Evolutionary conservation across 768 basidiomycete species (phyloP), one percentile per base, ranked within the genome.

Genomic region (Leccinum disarticulatum): DNA sequence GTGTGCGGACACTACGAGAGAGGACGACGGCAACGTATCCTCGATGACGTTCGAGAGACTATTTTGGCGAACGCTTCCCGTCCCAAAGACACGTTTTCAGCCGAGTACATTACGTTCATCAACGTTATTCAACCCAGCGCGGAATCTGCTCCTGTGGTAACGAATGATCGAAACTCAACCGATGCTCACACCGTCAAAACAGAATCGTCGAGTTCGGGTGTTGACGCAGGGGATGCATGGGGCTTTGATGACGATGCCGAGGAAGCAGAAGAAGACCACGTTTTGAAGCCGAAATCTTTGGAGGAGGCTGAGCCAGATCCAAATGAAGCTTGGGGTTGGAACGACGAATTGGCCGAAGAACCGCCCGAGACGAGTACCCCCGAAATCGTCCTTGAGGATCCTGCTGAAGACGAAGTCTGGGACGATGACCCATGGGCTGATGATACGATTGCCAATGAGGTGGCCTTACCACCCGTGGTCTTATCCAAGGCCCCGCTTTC

Each of bases 1-100:
- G 79, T 91, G 11, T 81, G 83, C 17, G 74, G 79, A 3, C 90
- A 93, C 71, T 96, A 94, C 70, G 93, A 94, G 70, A 84, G 85
- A 60, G 84, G 87, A 64, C 74, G 93, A 65, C 80, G 93, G 14
- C 74, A 82, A 35, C 77, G 79, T 54, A 83, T 94, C 49, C 78
- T 93, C 6, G 86, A 90, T 46, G 73, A 73, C n/a, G 80, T 84
- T 14, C 79, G 93, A 57, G 66, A 66, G 15, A 77, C 86, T 48
- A 79, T 93, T 19, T 61, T 86, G n/a, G 62, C 64, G n/a, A 64
- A 53, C 28, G 57, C 56, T 17, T 57, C 64, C 14, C 38, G 58
- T 33, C 55, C 49, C 35, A 68, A 67, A 35, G 62, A 64, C 17
- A 73, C 69, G 8, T 74, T 74, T 52, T 28, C 61, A 33, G 73